Evolutionary conservation across 306 rosid genomes (phyloP).

Genomic region (Vigna mungo): DNA sequence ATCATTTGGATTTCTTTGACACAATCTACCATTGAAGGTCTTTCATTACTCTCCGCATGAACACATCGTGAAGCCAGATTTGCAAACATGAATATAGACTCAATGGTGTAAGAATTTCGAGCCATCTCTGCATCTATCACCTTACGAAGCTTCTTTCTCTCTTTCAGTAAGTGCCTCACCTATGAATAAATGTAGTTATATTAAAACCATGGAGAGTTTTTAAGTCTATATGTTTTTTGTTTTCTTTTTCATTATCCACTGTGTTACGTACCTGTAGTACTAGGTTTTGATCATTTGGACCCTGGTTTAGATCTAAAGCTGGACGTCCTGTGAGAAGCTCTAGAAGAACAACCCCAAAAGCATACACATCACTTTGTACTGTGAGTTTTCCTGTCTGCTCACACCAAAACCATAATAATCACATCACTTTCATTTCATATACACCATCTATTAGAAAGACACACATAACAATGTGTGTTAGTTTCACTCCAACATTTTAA

Average conservation of each 20-base stretch:
- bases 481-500: no score
- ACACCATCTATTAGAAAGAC: no score
- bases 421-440: no score
- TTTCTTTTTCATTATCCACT: no score
- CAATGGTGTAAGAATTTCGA: conserved; percentile 69
- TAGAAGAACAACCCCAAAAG: conserved; percentile 90
- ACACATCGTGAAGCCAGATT: conserved; percentile 85
- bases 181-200: neutral
- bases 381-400: conserved; percentile 84
- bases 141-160: conserved; percentile 68
- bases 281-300: conserved; percentile 80
- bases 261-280: conserved; percentile 62
- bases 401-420: conserved; percentile 4
- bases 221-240: no score
- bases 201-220: no score
- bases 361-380: conserved; percentile 85
- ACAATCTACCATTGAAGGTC: conserved; percentile 81
- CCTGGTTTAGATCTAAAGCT: conserved; percentile 81
- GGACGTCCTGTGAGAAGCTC: conserved; percentile 84
- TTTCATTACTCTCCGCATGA: conserved; percentile 68
- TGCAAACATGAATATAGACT: conserved; percentile 75
- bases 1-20: conserved; percentile 70
- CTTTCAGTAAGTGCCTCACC: conserved; percentile 78
- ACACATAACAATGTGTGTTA: no score
- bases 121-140: conserved; percentile 76